A percentile compares a stretch with the other conserved stretches of the same genome.
Evolutionary conservation across 768 basidiomycete species (phyloP).

Genomic region (Lentinula aciculospora): DNA sequence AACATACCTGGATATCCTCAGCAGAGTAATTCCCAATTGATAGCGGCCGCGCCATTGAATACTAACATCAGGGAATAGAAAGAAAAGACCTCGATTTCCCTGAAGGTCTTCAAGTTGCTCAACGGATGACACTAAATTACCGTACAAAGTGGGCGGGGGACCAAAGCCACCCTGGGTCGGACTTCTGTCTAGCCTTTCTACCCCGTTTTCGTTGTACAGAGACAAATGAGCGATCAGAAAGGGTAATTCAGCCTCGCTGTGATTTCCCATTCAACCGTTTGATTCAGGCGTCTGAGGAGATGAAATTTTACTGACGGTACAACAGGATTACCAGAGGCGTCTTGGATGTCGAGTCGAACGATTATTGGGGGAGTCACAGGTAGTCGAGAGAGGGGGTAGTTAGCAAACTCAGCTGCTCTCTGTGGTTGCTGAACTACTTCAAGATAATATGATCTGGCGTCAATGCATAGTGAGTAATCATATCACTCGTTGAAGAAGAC

Average conservation of each 20-base stretch:
- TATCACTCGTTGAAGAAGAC: constrained; percentile 9
- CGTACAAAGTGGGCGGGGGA: constrained; percentile 64
- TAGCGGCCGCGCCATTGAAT: constrained; percentile 75
- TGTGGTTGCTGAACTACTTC: constrained; percentile 84
- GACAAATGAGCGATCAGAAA: constrained; percentile 85
- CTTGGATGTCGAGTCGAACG: constrained; percentile 71
- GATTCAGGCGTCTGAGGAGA: background rate
- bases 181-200: constrained; percentile 57
- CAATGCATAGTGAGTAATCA: constrained; percentile 14
- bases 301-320: constrained; percentile 60
- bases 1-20: constrained; percentile 71
- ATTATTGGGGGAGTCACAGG: constrained; percentile 83
- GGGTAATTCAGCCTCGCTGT: constrained; percentile 78
- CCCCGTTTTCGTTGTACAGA: constrained; percentile 65
- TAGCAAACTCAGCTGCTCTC: constrained; percentile 77
- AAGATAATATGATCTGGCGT: constrained; percentile 62
- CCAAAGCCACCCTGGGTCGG: constrained; percentile 36
- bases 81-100: constrained; percentile 78
- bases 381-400: constrained; percentile 67
- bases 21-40: constrained; percentile 66
- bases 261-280: constrained; percentile 7
- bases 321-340: constrained; percentile 63
- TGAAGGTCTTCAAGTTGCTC: constrained; percentile 77
- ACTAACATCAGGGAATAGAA: constrained; percentile 88
- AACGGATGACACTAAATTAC: constrained; percentile 78